Percentiles rank a stretch among this genome's conserved stretches.
Evolutionary conservation across 2,329 filamentous ascomycete genomes (phyloP).

Genomic region (Fonsecaea monophora): DNA sequence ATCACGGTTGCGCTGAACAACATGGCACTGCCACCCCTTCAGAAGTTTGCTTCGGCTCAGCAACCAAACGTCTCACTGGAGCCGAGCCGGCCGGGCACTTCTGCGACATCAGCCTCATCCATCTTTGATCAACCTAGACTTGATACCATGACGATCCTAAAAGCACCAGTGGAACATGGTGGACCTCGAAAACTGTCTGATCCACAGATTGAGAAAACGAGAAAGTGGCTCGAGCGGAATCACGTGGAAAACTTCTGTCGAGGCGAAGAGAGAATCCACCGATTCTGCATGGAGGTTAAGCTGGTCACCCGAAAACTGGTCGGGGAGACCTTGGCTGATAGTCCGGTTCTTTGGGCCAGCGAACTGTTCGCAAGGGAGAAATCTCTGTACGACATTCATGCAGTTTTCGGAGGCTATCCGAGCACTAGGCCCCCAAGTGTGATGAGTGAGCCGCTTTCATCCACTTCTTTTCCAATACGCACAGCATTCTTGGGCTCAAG

Average conservation of each 20-base stretch:
- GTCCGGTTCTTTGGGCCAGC: conserved; percentile 90
- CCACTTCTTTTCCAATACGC: conserved; percentile 42
- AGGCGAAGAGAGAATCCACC: conserved; percentile 92
- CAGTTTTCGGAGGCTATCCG: conserved; percentile 53
- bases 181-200: conserved; percentile 96
- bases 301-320: conserved; percentile 84
- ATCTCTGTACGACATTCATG: conserved; percentile 50
- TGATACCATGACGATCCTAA: conserved; percentile 85
- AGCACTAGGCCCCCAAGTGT: conserved; percentile 52
- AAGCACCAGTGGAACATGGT: conserved; percentile 80
- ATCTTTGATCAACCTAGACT: conserved; percentile 82
- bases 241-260: conserved; percentile 91
- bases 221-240: conserved; percentile 79
- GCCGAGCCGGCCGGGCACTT: conserved; percentile 47
- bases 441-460: conserved; percentile 52
- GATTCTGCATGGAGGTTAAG: conserved; percentile 89
- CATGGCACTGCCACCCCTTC: conserved; percentile 69
- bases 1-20: conserved; percentile 87
- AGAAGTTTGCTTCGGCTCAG: conserved; percentile 39
- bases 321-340: conserved; percentile 81
- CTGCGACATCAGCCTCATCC: conserved; percentile 58
- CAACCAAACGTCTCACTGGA: conserved; percentile 35
- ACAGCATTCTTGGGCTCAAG: conserved; percentile 43
- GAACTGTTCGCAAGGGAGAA: conserved; percentile 80
- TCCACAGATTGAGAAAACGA: conserved; percentile 85